Evolutionary conservation across 2,329 filamentous ascomycete species (phyloP).

Genomic region (Monilinia fructicola): DNA sequence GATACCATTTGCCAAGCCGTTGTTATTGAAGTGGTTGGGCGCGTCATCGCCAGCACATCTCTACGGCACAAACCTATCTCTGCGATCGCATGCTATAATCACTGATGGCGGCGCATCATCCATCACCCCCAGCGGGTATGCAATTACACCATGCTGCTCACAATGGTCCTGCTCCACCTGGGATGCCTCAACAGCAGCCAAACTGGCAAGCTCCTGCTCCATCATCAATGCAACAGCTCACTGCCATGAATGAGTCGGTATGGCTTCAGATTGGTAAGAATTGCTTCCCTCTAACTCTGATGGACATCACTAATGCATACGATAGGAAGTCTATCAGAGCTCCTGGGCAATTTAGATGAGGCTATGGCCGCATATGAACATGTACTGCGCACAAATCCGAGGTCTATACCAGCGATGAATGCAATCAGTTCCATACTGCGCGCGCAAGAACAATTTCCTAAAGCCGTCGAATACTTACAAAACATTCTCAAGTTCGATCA

Average conservation of each 20-base stretch:
- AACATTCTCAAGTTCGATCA: conserved; percentile 86
- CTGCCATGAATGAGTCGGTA: conserved; percentile 77
- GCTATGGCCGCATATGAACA: conserved; percentile 89
- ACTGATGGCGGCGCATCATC: conserved; percentile 41
- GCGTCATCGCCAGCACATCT: conserved; percentile 23
- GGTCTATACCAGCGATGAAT: conserved; percentile 89
- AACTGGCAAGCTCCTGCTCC: conserved; percentile 43
- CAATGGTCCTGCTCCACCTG: conserved; percentile 36
- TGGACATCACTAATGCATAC: conserved; percentile 38
- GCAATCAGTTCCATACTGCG: conserved; percentile 89
- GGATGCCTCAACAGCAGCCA: conserved; percentile 35
- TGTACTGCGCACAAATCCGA: conserved; percentile 81
- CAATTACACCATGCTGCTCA: conserved; percentile 38
- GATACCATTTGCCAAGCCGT: conserved; percentile 10
- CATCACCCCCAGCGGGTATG: conserved; percentile 58
- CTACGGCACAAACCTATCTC: not conserved
- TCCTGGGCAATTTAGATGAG: conserved; percentile 84
- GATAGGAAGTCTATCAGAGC: conserved; percentile 78
- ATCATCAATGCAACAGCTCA: conserved; percentile 64
- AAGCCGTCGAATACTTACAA: conserved; percentile 89
- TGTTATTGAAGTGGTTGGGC: conserved; percentile 18
- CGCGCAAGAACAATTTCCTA: conserved; percentile 88
- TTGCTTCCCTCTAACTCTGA: not conserved
- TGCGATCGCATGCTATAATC: conserved; percentile 18
- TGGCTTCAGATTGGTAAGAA: conserved; percentile 89